These are phyloP conservation scores for Apostasia ramifera DNA, from an alignment of 106 monocot species.

Conservation along the genomic window DNA sequence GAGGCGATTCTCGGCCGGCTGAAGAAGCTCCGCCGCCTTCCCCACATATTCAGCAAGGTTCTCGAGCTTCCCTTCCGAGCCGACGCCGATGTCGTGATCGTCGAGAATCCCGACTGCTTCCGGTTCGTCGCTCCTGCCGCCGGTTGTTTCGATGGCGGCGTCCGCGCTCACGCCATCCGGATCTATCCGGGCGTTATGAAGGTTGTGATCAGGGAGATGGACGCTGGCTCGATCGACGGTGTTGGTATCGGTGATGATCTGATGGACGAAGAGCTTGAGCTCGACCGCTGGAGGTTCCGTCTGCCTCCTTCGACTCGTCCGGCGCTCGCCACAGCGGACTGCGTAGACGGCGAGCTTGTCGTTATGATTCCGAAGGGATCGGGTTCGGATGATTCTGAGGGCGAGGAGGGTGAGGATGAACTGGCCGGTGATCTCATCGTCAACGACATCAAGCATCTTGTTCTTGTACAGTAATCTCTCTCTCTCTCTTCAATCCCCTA, in stretches of 20 bases:
- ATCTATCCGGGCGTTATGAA: conserved; percentile 57
- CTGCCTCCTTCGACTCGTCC: conserved; percentile 39
- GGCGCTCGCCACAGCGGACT: conserved; percentile 31
- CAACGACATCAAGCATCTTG: conserved; percentile 9
- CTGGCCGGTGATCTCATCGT: conserved; percentile 2
- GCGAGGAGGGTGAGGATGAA: conserved; percentile 6
- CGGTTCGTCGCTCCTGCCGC: conserved; percentile 19
- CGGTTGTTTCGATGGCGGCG: conserved; percentile 5
- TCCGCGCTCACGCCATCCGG: conserved; percentile 35
- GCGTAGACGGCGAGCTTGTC: conserved; percentile 32
- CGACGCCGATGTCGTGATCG: conserved; percentile 39
- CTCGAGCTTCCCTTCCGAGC: conserved; percentile 59
- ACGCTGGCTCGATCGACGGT: neutral
- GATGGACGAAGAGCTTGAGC: conserved; percentile 30
- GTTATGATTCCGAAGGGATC: conserved; percentile 52
- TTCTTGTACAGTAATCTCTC: conserved; percentile 18
- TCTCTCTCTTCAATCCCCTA: neutral
- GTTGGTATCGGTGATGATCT: conserved; percentile 4
- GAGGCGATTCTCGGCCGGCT: conserved; percentile 9
- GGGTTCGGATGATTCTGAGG: conserved; percentile 10
- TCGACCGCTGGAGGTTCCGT: conserved; percentile 61
- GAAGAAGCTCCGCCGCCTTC: conserved; percentile 62
- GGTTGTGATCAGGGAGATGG: conserved; percentile 29
- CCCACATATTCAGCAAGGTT: conserved; percentile 62
- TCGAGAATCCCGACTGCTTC: conserved; percentile 28